phyloP scores from a whole-genome alignment of 805 yeast genomes.

The Phaffomyces antillensis region DNA sequence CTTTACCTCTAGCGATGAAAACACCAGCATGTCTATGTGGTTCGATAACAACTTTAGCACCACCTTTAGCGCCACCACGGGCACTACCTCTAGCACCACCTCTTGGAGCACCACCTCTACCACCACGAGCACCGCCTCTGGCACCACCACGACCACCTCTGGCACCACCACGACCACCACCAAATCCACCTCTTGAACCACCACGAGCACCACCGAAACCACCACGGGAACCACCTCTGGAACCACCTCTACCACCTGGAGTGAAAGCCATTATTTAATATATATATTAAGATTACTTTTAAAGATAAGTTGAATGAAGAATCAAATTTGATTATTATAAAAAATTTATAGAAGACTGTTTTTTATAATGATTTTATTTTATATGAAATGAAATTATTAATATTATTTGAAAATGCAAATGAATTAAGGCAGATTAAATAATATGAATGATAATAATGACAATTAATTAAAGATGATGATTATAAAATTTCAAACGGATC shows the following conservation, averaged over 20 bases:
- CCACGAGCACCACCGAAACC: slow-evolving; percentile 35
- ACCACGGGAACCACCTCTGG: slow-evolving; percentile 31
- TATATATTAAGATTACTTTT: too few species aligned
- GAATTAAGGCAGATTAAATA: too few species aligned
- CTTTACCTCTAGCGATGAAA: slow-evolving; percentile 98
- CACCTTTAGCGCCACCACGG: slow-evolving; percentile 51
- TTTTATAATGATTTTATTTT: too few species aligned
- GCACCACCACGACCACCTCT: slow-evolving; percentile 31
- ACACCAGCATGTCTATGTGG: slow-evolving; percentile 99
- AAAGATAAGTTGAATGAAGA: too few species aligned
- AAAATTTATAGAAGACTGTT: too few species aligned
- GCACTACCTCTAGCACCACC: slow-evolving; percentile 46
- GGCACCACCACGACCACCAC: slow-evolving; percentile 36
- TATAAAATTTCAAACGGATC: too few species aligned
- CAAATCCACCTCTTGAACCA: slow-evolving; percentile 37
- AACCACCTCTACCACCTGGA: slow-evolving; percentile 59
- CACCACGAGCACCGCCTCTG: slow-evolving; percentile 43
- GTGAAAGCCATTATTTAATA: slow-evolving; percentile 63
- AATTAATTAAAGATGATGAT: too few species aligned
- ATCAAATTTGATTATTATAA: too few species aligned
- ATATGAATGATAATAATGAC: too few species aligned
- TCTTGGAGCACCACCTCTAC: slow-evolving; percentile 38
- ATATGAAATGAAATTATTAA: too few species aligned
- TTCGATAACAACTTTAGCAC: slow-evolving; percentile 95
- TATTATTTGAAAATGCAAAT: too few species aligned